Evolutionary conservation across 495 filamentous ascomycete species (phyloP).

Genomic region (Aspergillus asperescens): DNA sequence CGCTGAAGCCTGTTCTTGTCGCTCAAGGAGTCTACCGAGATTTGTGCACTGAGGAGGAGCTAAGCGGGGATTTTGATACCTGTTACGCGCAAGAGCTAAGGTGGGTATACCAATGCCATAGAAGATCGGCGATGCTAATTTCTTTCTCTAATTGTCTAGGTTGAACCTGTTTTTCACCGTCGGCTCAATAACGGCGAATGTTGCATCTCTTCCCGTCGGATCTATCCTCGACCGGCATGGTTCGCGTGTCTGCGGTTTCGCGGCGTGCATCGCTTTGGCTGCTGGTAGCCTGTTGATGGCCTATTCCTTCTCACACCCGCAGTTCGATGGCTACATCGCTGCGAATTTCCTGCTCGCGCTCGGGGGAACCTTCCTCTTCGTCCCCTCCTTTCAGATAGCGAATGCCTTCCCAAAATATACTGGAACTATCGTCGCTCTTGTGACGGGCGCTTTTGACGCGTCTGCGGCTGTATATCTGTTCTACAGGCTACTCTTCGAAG

Average conservation of each 20-base stretch:
- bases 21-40: slow-evolving; percentile 61
- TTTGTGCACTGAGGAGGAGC: slow-evolving; percentile 45
- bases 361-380: slow-evolving; percentile 65
- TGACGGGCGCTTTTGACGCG: slow-evolving; percentile 69
- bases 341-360: slow-evolving; percentile 62
- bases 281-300: slow-evolving; percentile 55
- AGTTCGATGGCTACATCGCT: slow-evolving; percentile 57
- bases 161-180: slow-evolving; percentile 68
- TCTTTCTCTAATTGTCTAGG: slow-evolving; percentile 19
- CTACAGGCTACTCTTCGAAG: slow-evolving; percentile 57
- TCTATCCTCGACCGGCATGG: slow-evolving; percentile 61
- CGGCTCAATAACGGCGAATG: slow-evolving; percentile 63
- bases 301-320: slow-evolving; percentile 47
- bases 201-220: slow-evolving; percentile 62
- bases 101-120: slow-evolving; percentile 22
- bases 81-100: slow-evolving; percentile 64
- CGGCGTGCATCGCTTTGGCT: slow-evolving; percentile 50
- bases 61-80: slow-evolving; percentile 41
- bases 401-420: slow-evolving; percentile 65
- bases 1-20: slow-evolving; percentile 65
- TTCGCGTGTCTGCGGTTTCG: slow-evolving; percentile 54
- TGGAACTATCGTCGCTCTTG: slow-evolving; percentile 59
- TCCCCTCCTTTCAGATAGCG: slow-evolving; percentile 64
- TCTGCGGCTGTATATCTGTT: slow-evolving; percentile 63
- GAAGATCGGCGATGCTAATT: background rate